These are phyloP conservation scores for Olyra latifolia DNA, from an alignment of 176 grass and related monocot genomes.

Conservation along the genomic window DNA sequence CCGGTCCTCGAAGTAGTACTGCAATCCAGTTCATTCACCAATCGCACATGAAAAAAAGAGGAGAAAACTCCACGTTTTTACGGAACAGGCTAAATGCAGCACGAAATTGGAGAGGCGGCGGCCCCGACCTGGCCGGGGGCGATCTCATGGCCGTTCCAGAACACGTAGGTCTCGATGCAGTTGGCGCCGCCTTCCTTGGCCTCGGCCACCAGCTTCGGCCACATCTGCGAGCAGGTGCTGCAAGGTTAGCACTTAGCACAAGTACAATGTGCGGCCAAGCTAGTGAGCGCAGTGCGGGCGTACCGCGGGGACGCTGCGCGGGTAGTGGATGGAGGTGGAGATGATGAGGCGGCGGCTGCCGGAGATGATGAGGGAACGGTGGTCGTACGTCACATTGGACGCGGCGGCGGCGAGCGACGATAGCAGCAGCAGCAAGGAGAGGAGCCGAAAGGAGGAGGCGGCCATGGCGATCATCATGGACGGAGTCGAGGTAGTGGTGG, in stretches of 20 bases:
- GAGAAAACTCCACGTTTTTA: neutral
- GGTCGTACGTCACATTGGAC: slow-evolving; percentile 79
- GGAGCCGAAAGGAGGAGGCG: neutral
- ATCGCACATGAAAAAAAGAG: neutral
- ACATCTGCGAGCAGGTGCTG: slow-evolving; percentile 66
- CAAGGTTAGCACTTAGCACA: neutral
- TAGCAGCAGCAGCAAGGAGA: slow-evolving; percentile 40
- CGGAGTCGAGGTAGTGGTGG: neutral
- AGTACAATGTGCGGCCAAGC: neutral
- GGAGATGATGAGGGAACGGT: slow-evolving; percentile 88
- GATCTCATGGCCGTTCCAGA: slow-evolving; percentile 97
- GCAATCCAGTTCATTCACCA: slow-evolving; percentile 28
- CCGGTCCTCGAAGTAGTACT: slow-evolving; percentile 97
- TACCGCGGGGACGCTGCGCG: slow-evolving; percentile 93
- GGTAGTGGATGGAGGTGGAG: slow-evolving; percentile 98
- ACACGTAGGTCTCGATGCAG: slow-evolving; percentile 91
- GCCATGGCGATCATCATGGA: slow-evolving; percentile 39
- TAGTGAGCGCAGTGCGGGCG: neutral
- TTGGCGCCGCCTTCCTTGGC: slow-evolving; percentile 89
- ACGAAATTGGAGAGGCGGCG: neutral
- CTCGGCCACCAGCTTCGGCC: slow-evolving; percentile 76
- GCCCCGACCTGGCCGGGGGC: slow-evolving; percentile 70
- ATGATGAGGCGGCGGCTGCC: slow-evolving; percentile 87
- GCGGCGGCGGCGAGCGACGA: slow-evolving; percentile 19
- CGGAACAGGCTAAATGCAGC: neutral